Percentiles rank a stretch among this genome's conserved stretches.
Conservation (phyloP, 495 filamentous ascomycete genomes). For the Hyaloscypha variabilis region DNA sequence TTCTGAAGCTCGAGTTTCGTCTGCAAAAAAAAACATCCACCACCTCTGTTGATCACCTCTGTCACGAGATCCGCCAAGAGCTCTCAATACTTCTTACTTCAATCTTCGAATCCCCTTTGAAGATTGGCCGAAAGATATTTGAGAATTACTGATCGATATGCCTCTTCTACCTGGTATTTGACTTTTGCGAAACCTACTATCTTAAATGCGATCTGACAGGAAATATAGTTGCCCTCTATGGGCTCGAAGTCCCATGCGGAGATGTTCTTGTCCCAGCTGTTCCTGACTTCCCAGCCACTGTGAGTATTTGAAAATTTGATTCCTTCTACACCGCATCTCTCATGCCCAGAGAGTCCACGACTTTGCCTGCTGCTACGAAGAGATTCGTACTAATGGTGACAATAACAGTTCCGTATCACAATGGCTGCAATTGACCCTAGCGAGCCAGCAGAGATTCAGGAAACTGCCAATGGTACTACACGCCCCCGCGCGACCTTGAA, state of each 20-base stretch:
- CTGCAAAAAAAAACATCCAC: neutral
- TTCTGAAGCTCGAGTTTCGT: neutral
- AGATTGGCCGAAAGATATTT: neutral
- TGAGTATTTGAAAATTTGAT: slow-evolving; percentile 50
- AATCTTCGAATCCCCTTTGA: neutral
- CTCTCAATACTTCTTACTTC: neutral
- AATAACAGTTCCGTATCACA: slow-evolving; percentile 94
- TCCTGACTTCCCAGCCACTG: slow-evolving; percentile 76
- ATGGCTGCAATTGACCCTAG: slow-evolving; percentile 98
- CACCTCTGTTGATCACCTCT: neutral
- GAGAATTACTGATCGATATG: slow-evolving; percentile 20
- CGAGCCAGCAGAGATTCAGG: slow-evolving; percentile 66
- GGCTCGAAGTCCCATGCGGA: slow-evolving; percentile 81
- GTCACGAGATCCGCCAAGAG: neutral
- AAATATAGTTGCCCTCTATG: slow-evolving; percentile 73
- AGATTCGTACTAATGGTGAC: slow-evolving; percentile 35
- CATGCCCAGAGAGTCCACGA: neutral
- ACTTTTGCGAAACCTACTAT: neutral
- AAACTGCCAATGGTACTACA: slow-evolving; percentile 43
- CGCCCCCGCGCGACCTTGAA: slow-evolving; percentile 83
- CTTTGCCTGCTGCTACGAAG: neutral
- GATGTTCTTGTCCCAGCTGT: slow-evolving; percentile 75
- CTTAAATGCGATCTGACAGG: slow-evolving; percentile 21
- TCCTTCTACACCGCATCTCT: slow-evolving; percentile 9
- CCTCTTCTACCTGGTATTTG: slow-evolving; percentile 32